phyloP scores from a whole-genome alignment of 2,329 filamentous ascomycete genomes.

The Camillea tinctor region DNA sequence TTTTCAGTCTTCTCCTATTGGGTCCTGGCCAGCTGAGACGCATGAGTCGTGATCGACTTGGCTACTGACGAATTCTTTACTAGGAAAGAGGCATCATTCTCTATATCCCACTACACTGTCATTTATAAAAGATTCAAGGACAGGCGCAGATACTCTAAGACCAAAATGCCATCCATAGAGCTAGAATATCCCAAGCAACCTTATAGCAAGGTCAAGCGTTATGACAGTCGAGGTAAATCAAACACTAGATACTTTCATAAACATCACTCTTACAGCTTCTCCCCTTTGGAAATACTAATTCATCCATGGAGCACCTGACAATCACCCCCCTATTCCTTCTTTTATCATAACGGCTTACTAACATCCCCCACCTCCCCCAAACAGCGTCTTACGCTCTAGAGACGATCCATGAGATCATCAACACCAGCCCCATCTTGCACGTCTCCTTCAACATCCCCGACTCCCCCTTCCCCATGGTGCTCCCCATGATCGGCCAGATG shows the following conservation, averaged over 20 bases:
- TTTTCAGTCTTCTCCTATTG: no score
- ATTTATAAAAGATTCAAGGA: background rate
- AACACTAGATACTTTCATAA: background rate
- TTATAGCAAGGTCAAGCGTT: conserved; percentile 66
- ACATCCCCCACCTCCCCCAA: background rate
- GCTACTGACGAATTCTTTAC: no score
- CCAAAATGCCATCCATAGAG: conserved; percentile 41
- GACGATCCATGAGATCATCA: conserved; percentile 74
- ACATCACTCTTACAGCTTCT: background rate
- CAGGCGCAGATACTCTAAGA: background rate
- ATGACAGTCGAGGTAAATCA: conserved; percentile 58
- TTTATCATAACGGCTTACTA: conserved; percentile 5
- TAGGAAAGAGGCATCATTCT: no score
- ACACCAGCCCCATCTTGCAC: conserved; percentile 71
- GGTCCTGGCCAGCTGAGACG: no score
- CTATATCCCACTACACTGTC: background rate
- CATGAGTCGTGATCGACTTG: no score
- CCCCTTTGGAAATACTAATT: background rate
- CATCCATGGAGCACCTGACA: background rate
- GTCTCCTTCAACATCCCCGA: conserved; percentile 69
- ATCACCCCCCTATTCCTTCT: conserved; percentile 1
- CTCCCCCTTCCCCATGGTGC: conserved; percentile 70
- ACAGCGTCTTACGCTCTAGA: conserved; percentile 69
- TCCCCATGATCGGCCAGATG: conserved; percentile 87
- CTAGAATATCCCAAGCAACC: conserved; percentile 63